Percentiles rank a stretch among this genome's conserved stretches.
Conservation (phyloP, 345 rosid species). For the Jatropha curcas region DNA sequence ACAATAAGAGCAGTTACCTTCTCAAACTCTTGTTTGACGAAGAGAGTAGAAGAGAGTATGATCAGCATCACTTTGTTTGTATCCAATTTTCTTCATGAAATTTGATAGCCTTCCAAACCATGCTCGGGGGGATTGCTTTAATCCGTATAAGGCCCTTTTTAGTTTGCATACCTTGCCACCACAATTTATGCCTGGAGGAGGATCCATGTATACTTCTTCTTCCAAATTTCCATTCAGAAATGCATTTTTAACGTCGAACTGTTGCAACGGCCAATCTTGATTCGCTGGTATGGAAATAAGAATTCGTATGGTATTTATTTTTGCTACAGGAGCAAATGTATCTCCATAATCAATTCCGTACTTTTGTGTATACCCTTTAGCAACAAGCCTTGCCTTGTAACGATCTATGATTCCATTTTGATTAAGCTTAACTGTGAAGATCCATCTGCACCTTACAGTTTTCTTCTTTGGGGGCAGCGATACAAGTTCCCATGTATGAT, state of each 20-base stretch:
- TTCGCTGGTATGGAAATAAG: not conserved
- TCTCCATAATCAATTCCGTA: not conserved
- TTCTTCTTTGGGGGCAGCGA: not conserved
- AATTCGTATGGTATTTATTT: not conserved
- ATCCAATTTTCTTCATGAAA: not conserved
- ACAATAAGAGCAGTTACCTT: not conserved
- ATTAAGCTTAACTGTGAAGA: not conserved
- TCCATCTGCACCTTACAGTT: not conserved
- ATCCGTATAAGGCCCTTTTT: not conserved
- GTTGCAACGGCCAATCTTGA: not conserved
- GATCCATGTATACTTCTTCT: slow-evolving; percentile 16
- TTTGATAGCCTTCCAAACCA: slow-evolving; percentile 1
- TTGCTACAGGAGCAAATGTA: not conserved
- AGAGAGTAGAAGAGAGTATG: no score
- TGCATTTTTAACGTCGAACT: not conserved
- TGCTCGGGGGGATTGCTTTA: not conserved
- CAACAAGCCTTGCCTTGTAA: not conserved
- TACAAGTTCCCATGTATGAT: not conserved
- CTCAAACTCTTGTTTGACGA: not conserved
- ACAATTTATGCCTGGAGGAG: not conserved
- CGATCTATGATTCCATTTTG: not conserved
- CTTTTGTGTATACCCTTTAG: not conserved
- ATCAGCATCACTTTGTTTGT: not conserved
- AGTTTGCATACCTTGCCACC: not conserved
- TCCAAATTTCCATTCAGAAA: not conserved